phyloP scores from a whole-genome alignment of 2,329 filamentous ascomycete species.

The Ambrosiella cleistominuta region DNA sequence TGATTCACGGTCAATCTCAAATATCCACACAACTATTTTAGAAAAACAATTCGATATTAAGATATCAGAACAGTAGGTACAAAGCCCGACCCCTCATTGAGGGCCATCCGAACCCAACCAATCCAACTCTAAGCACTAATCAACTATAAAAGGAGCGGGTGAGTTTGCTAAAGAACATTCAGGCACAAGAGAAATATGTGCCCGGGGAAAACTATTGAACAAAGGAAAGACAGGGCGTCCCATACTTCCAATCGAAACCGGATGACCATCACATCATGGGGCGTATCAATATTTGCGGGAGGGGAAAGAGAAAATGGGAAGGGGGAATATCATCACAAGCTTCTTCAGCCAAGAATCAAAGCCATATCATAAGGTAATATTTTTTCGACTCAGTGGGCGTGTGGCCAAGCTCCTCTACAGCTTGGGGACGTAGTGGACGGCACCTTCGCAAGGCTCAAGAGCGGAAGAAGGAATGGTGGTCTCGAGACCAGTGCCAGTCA shows the following conservation, averaged over 20 bases:
- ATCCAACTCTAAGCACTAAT: not conserved
- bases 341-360: not conserved
- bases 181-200: not conserved
- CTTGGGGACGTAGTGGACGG: constrained; percentile 5
- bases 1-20: too few species aligned
- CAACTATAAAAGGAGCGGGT: constrained; percentile 3
- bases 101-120: not conserved
- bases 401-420: not conserved
- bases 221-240: not conserved
- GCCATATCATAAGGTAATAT: too few species aligned
- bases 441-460: not conserved
- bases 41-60: not conserved
- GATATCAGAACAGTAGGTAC: not conserved
- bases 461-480: constrained; percentile 1
- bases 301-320: not conserved
- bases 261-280: constrained; percentile 2
- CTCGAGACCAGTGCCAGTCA: constrained; percentile 6
- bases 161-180: not conserved
- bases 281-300: not conserved
- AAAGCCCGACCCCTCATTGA: not conserved
- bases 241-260: not conserved
- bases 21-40: not conserved
- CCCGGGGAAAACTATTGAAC: not conserved
- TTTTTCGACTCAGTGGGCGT: not conserved
- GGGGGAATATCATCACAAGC: not conserved